Evolutionary conservation across 1,139 yeast genomes (phyloP).

Genomic region (Geotrichum fermentans): DNA sequence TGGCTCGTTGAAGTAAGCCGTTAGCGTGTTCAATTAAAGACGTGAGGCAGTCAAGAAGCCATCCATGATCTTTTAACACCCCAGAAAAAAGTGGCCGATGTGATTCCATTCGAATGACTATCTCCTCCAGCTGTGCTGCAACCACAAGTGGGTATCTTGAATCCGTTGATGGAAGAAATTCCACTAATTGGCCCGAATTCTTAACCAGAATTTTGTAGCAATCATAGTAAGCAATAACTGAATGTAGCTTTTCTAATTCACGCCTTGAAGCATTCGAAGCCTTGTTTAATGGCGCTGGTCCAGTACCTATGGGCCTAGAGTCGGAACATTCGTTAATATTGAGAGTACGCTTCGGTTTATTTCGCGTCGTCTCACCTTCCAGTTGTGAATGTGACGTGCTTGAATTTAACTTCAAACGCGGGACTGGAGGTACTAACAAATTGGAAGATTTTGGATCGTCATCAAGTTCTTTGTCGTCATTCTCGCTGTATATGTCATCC

Average conservation of each 20-base stretch:
- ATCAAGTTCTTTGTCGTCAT: neutral
- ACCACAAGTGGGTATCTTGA: constrained; percentile 4
- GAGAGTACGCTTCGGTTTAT: no score
- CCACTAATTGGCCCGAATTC: neutral
- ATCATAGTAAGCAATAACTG: constrained; percentile 9
- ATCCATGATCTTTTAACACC: neutral
- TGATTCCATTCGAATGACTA: constrained; percentile 4
- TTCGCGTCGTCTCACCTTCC: neutral
- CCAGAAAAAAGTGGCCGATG: neutral
- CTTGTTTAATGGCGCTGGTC: neutral
- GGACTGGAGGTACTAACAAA: constrained; percentile 1
- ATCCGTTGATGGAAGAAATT: constrained; percentile 1
- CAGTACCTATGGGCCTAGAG: neutral
- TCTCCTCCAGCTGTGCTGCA: constrained; percentile 4
- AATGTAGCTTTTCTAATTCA: neutral
- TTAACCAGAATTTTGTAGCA: constrained; percentile 7
- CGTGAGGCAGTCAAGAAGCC: neutral
- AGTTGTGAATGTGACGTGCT: neutral
- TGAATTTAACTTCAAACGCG: neutral
- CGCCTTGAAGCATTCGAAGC: neutral
- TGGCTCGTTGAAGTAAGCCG: no score
- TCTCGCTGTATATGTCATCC: neutral
- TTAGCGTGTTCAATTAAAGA: neutral
- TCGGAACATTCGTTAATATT: no score
- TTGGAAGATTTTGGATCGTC: neutral